Percentiles rank a stretch among this genome's conserved stretches.
These are phyloP conservation scores for Trifolium pratense DNA, from an alignment of 306 rosid species.

Conservation along the genomic window DNA sequence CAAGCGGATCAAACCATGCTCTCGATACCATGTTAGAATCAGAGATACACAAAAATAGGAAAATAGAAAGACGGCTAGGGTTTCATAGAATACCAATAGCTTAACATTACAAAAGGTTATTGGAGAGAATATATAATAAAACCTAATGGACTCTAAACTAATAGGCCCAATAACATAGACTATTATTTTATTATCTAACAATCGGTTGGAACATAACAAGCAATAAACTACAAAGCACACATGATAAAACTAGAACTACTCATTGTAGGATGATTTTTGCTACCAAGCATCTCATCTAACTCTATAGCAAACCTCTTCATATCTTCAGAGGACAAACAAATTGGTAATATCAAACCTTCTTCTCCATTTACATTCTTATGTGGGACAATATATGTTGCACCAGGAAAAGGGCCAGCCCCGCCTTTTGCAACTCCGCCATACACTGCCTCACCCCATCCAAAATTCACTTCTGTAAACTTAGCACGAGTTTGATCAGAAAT, in stretches of 20 bases:
- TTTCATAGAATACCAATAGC: too few species aligned
- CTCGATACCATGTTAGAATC: too few species aligned
- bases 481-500: constrained; percentile 37
- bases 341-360: constrained; percentile 40
- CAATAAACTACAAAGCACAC: neutral
- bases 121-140: too few species aligned
- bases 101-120: too few species aligned
- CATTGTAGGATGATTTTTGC: neutral
- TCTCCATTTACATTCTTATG: constrained; percentile 38
- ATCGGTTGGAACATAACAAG: neutral
- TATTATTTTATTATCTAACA: too few species aligned
- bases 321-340: constrained; percentile 42
- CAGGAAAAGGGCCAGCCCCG: neutral
- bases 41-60: too few species aligned
- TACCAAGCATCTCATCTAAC: constrained; percentile 26
- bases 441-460: constrained; percentile 59
- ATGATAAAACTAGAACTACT: neutral
- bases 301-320: constrained; percentile 57
- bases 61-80: too few species aligned
- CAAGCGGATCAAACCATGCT: too few species aligned
- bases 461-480: constrained; percentile 34
- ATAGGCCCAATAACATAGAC: too few species aligned
- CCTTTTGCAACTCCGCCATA: constrained; percentile 40
- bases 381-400: constrained; percentile 22
- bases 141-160: too few species aligned